These are phyloP conservation scores for Trypanosoma theileri DNA, from an alignment of 208 protist species.

Conservation along the genomic window DNA sequence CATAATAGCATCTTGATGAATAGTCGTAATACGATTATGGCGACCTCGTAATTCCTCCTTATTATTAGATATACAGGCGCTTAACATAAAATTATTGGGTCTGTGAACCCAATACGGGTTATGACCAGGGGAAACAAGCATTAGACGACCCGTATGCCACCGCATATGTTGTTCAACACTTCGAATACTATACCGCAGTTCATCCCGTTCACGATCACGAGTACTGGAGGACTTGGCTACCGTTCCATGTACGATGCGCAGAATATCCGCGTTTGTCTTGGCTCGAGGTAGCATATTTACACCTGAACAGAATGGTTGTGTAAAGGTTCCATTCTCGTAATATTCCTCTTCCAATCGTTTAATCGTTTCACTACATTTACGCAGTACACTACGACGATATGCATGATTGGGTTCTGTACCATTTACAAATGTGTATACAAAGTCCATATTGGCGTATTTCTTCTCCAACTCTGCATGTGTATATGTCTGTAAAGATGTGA, in stretches of 20 bases:
- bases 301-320: neutral
- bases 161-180: constrained; percentile 91
- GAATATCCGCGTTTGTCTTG: constrained; percentile 1
- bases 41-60: constrained; percentile 27
- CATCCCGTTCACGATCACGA: constrained; percentile 88
- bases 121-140: constrained; percentile 97
- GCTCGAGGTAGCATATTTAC: neutral
- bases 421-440: constrained; percentile 97
- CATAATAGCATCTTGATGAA: constrained; percentile 69
- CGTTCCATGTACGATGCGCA: neutral
- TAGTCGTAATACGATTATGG: constrained; percentile 55
- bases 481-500: constrained; percentile 29
- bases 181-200: constrained; percentile 93
- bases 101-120: constrained; percentile 87
- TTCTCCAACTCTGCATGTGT: constrained; percentile 34
- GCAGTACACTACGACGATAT: constrained; percentile 29
- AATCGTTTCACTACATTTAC: constrained; percentile 17
- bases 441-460: constrained; percentile 58
- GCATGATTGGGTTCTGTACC: constrained; percentile 81
- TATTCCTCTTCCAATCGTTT: neutral
- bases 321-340: neutral
- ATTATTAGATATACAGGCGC: constrained; percentile 31
- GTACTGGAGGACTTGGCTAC: neutral
- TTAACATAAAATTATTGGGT: constrained; percentile 53
- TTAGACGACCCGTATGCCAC: constrained; percentile 89